Conservation (phyloP, 176 grass and related monocot genomes). For the Cenchrus purpureus region DNA sequence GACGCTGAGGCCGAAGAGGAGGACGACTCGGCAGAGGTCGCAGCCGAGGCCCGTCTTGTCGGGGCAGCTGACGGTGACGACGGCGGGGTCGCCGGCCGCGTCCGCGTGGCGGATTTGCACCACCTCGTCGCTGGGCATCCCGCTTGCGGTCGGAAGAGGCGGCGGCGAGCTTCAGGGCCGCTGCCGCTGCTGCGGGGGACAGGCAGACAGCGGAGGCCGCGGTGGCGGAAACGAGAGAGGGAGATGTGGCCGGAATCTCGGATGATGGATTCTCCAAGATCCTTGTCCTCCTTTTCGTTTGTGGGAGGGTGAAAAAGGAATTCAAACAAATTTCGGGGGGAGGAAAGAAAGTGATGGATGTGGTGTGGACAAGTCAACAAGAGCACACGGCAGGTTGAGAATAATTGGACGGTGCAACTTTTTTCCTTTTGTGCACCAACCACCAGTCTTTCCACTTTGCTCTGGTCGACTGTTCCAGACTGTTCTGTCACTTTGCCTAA, state of each 20-base stretch:
- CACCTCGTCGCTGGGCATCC: constrained; percentile 69
- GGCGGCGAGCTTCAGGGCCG: background rate
- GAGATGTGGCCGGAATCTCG: background rate
- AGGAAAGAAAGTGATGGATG: background rate
- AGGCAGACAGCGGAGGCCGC: background rate
- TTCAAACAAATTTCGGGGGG: background rate
- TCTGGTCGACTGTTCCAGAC: background rate
- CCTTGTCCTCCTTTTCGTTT: background rate
- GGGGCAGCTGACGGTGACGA: constrained; percentile 78
- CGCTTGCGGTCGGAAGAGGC: too few relatives aligned
- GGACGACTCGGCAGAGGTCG: constrained; percentile 85
- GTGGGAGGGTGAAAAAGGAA: background rate
- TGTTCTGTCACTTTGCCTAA: background rate
- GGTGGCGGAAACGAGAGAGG: background rate
- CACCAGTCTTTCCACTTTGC: background rate
- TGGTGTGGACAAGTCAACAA: background rate
- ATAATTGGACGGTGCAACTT: background rate
- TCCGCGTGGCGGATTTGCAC: constrained; percentile 67
- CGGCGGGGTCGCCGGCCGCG: constrained; percentile 56
- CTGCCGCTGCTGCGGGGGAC: constrained; percentile 3
- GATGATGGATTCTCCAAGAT: background rate
- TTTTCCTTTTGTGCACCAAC: background rate
- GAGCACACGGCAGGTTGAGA: background rate
- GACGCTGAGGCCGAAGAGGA: constrained; percentile 91
- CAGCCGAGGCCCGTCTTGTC: constrained; percentile 93